phyloP scores from a whole-genome alignment of 768 basidiomycete species.

The Sarcodon aspratus region DNA sequence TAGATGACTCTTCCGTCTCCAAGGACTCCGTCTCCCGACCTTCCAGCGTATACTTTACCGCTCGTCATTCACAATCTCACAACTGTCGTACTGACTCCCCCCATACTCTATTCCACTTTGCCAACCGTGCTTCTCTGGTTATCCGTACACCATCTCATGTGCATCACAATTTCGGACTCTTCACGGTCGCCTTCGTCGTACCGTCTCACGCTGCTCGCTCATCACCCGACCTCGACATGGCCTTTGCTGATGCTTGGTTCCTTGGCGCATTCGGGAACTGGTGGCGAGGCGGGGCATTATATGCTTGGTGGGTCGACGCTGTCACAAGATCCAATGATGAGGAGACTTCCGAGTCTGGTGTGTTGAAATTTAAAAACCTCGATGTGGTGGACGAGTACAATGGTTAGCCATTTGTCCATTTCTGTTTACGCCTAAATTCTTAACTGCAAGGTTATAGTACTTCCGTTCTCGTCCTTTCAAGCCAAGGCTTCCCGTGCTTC shows the following conservation, averaged over 20 bases:
- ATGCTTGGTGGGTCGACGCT: slow-evolving; percentile 69
- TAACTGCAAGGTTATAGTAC: slow-evolving; percentile 3
- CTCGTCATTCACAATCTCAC: slow-evolving; percentile 4
- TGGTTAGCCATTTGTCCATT: slow-evolving; percentile 34
- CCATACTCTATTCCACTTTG: slow-evolving; percentile 65
- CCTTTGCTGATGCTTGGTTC: slow-evolving; percentile 73
- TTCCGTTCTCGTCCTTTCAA: slow-evolving; percentile 4
- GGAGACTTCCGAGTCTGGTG: slow-evolving; percentile 69
- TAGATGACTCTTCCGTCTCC: slow-evolving; percentile 59
- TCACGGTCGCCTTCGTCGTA: slow-evolving; percentile 73
- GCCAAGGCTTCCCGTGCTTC: slow-evolving; percentile 24
- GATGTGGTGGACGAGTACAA: slow-evolving; percentile 60
- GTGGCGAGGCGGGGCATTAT: slow-evolving; percentile 79
- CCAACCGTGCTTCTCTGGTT: slow-evolving; percentile 85
- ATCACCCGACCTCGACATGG: slow-evolving; percentile 3
- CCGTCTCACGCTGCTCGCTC: slow-evolving; percentile 28
- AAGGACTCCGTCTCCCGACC: slow-evolving; percentile 22
- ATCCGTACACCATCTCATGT: slow-evolving; percentile 86
- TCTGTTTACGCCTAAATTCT: not conserved
- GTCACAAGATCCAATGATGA: slow-evolving; percentile 53
- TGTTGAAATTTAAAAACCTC: slow-evolving; percentile 62
- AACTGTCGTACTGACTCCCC: slow-evolving; percentile 8
- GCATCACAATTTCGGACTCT: slow-evolving; percentile 78
- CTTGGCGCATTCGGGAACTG: slow-evolving; percentile 85
- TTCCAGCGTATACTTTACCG: slow-evolving; percentile 15